Base-by-base conservation (phyloP, 495 filamentous ascomycete genomes). In the Acidomyces sp. region DNA sequence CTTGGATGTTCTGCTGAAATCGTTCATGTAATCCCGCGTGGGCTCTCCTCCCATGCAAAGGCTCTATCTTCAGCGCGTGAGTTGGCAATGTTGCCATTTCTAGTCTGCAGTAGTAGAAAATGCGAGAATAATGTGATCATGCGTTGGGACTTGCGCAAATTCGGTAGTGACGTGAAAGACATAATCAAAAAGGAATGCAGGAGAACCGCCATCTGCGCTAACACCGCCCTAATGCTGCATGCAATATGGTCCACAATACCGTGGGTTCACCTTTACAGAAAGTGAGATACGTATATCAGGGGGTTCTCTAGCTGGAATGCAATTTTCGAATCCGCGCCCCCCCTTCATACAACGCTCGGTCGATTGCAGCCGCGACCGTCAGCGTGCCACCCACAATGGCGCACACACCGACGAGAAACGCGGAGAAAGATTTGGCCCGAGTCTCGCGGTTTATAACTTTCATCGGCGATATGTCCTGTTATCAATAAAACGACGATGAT, bases 361-460 rank as follows among this genome's bases (percentile, higher is more conserved):
- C 90, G 12, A 99, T 63, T 9, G 90, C 87, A 7, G 90, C 90
- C 21, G 90, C 90, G 6, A 99, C 90, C 1, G 90, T 99, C 45
- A 99, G 58, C 0, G 90, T 96, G 48, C 90, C 90, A 43, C 90
- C 90, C 30, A 99, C 79, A 35, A 95, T 78, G 16, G 90, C 87
- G 56, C 90, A 96, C 5, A 96, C 74, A 33, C 92, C 90, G 1
- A 88, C 85, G 30, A 99, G 54, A 66, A 99, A 96, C 4, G 82
- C 80, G 1, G 81, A 72, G 59, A 96, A 88, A 12, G 77, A 75
- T 65, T 95, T 95, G 13, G 75, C 63, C 15, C 84, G 75, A 46
- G 80, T 80, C 66, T 99, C 90, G 28, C 85, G 76, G 67, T 96
- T 99, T 65, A 99, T 81, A 30, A 99, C 92, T 63, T 96, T 99